Base-by-base conservation (phyloP, 495 filamentous ascomycete genomes). In the Astrocystis sublimbata region DNA sequence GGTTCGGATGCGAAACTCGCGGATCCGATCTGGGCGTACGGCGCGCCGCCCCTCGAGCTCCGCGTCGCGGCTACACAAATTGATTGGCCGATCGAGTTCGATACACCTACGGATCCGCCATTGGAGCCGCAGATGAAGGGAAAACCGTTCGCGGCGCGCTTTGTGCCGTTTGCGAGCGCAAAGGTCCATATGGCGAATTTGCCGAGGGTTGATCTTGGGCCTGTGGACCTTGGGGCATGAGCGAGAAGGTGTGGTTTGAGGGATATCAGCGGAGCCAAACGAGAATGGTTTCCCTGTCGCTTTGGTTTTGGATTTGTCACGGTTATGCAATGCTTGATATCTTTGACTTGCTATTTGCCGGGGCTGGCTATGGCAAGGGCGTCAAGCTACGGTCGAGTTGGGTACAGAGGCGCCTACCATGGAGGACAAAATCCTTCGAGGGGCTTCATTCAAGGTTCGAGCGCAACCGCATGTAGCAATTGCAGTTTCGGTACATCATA, bases 141-240 rank as follows among this genome's bases (percentile, higher is more conserved):
- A 0, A 70, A 72, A 30, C 61, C 73, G 40, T 76, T 77, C 28
- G 70, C 77, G 52, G 77, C 79, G 13, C 76, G 71, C 19, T 70
- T 87, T 33, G 76, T 81, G 35, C 85, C 85, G 7, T 85, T 83
- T 65, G 84, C 79, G 6, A 80, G 79, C 60, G 80, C 84, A 30
- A 85, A 85, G 75, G 66, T 84, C 50, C 83, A 85, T 65, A 85
- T 86, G 77, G 77, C 80, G 21, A 83, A 87, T 65, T 68, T 88
- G 38, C 84, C 85, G 19, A 60, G 64, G 19, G 62, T 77, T 1
- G 9, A 67, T 12, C 47, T 73, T 38, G 53, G 21, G 2, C 61
- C 53, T 49, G 61, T 72, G 36, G 65, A 70, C 23, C 57, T 72
- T 36, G 47, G 19, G 23, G 28, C 28, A 30, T 52, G 9, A 8